phyloP scores from a whole-genome alignment of 2,329 filamentous ascomycete genomes.

The Thelonectria discophora region DNA sequence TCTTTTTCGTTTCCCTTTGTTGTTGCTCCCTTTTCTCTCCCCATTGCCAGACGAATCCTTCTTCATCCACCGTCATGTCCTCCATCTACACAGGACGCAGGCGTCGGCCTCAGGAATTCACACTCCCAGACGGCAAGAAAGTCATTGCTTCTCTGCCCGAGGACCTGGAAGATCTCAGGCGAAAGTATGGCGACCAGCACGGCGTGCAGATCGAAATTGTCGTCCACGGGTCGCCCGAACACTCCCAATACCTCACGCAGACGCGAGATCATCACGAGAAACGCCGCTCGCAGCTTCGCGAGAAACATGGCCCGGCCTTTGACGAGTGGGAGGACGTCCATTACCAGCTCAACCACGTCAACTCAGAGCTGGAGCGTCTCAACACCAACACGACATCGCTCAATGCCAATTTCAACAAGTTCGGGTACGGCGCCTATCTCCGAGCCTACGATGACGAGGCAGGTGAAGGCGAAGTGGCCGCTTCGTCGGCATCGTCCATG shows the following conservation, averaged over 20 bases:
- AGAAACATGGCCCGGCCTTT: conserved; percentile 59
- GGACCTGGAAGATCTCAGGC: conserved; percentile 59
- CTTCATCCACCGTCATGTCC: conserved; percentile 30
- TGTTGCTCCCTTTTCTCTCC: neutral
- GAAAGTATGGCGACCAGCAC: conserved; percentile 49
- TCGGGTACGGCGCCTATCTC: conserved; percentile 68
- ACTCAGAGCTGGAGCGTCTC: conserved; percentile 61
- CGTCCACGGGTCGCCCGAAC: conserved; percentile 63
- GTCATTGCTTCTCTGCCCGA: conserved; percentile 67
- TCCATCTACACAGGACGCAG: conserved; percentile 35
- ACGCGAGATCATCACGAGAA: conserved; percentile 63
- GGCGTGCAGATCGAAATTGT: conserved; percentile 62
- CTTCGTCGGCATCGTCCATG: conserved; percentile 34
- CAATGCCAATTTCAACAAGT: conserved; percentile 69
- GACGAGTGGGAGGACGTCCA: conserved; percentile 66
- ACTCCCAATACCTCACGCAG: conserved; percentile 56
- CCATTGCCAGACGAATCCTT: conserved; percentile 8
- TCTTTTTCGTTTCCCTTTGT: conserved; percentile 20
- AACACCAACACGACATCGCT: conserved; percentile 63
- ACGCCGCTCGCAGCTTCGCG: conserved; percentile 55
- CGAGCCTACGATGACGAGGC: conserved; percentile 54
- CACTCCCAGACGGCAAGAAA: conserved; percentile 63
- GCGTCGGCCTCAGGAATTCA: conserved; percentile 60
- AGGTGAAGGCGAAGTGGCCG: conserved; percentile 5
- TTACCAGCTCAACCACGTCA: conserved; percentile 61